Evolutionary conservation across 768 basidiomycete genomes (phyloP), one percentile per base, ranked within the genome.

Genomic region (Lactarius indigo): DNA sequence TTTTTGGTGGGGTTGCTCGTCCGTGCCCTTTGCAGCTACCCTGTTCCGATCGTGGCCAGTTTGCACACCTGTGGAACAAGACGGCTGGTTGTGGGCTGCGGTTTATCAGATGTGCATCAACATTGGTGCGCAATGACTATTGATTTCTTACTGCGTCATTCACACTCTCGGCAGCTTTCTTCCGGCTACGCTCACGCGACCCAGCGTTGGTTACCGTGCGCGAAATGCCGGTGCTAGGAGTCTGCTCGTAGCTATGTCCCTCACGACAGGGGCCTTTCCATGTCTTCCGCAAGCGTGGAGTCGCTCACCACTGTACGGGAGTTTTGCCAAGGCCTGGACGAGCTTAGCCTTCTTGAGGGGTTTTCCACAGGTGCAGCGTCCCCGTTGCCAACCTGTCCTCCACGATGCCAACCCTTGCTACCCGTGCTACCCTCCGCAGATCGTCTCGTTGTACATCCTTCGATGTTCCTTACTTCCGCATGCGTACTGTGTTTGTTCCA

Each of bases 401-500:
- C 42, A 44, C 15, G 68, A 59, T 65, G 30, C 63, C 72, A 64
- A 64, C 63, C 15, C 63, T 62, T 2, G 30, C 62, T 37, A 80
- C 84, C 1, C 85, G 80, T 37, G 84, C 90, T 0, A 91, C 91
- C 0, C 79, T 97, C 12, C 87, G 92, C 57, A 95, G 94, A 74
- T 92, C 93, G 1, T 95, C 87, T 75, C 84, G 94, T 31, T 88
- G 90, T 72, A 88, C 90, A 1, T 77, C 96, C n/a, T 81, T 83
- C 55, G 89, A 91, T 0, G 87, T 89, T 3, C 90, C 91, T 31
- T 94, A 93, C 4, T 90, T 97, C 76, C 84, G 87, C 26, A 90
- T 97, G 30, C 87, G 94, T 37, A 95, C 94, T 0, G 90, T 94
- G 6, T 93, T 95, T 69, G 87, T 96, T 12, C 95, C 95, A 92